These are phyloP conservation scores for Fraxinus dipetala DNA, from an alignment of 305 asterid species.

Conservation along the genomic window DNA sequence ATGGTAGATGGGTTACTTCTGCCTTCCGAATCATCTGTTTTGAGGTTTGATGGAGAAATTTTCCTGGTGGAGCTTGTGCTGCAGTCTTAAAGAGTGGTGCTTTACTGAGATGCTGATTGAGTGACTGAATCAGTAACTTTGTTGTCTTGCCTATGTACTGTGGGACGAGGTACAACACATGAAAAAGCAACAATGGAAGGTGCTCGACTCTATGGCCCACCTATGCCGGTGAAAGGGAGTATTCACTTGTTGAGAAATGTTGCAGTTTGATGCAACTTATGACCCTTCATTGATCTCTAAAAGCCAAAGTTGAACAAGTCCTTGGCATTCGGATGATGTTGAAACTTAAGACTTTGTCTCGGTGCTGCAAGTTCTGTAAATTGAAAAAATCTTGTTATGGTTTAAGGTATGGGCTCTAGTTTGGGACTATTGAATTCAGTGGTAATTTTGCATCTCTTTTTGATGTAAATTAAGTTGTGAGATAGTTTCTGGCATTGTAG, in stretches of 20 bases:
- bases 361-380: not conserved
- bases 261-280: not conserved
- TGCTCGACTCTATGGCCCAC: not conserved
- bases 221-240: not conserved
- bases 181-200: not conserved
- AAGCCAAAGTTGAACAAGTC: not conserved
- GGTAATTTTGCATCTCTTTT: not conserved
- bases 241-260: not conserved
- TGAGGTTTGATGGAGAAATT: conserved; percentile 72
- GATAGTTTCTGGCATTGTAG: not conserved
- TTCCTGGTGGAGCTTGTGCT: conserved; percentile 64
- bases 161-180: not conserved
- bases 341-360: not conserved
- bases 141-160: not conserved
- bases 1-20: conserved; percentile 75
- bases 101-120: not conserved
- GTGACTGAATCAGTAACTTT: not conserved
- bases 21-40: conserved; percentile 54
- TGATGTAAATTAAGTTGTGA: not conserved
- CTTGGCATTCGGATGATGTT: not conserved
- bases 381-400: not conserved
- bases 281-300: not conserved
- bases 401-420: not conserved
- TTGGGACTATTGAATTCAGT: not conserved
- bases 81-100: conserved; percentile 23